phyloP scores from a whole-genome alignment of 164 flowering plant genomes.

The Magnolia sinica region DNA sequence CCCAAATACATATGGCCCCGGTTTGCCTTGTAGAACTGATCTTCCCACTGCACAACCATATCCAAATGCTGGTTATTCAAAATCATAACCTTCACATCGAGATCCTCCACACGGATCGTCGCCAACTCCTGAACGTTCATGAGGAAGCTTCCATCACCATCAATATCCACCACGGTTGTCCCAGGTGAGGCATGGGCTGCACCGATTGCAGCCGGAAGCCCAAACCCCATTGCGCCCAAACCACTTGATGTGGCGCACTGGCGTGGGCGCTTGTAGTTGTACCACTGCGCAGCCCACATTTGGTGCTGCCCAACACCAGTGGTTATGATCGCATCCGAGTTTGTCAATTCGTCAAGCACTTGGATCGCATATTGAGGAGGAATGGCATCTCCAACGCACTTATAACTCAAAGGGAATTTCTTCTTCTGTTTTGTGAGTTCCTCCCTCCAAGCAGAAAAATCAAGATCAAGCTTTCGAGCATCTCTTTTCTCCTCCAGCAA shows the following conservation, averaged over 20 bases:
- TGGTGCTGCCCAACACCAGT: constrained; percentile 26
- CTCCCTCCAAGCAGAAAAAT: constrained; percentile 52
- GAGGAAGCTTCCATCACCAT: constrained; percentile 21
- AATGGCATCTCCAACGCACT: constrained; percentile 59
- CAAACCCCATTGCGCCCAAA: constrained; percentile 26
- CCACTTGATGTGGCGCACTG: constrained; percentile 20
- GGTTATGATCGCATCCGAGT: constrained; percentile 18
- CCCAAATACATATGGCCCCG: constrained; percentile 67
- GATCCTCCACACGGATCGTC: constrained; percentile 5
- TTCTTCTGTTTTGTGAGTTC: constrained; percentile 52
- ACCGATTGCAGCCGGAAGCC: constrained; percentile 24
- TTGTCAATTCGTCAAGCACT: constrained; percentile 15
- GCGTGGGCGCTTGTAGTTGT: constrained; percentile 14
- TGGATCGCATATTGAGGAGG: constrained; percentile 30
- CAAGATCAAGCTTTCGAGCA: constrained; percentile 24
- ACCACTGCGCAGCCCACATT: constrained; percentile 27
- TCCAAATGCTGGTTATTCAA: constrained; percentile 24
- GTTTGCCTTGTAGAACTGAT: constrained; percentile 64
- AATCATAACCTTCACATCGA: constrained; percentile 17
- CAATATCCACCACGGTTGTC: constrained; percentile 10
- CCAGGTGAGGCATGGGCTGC: constrained; percentile 16
- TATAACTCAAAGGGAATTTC: constrained; percentile 46
- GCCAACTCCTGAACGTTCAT: constrained; percentile 23
- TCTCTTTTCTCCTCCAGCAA: constrained; percentile 31
- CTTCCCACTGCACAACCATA: constrained; percentile 40